Conservation (phyloP, 176 grass and related monocot genomes). For the Bonia amplexicaulis region DNA sequence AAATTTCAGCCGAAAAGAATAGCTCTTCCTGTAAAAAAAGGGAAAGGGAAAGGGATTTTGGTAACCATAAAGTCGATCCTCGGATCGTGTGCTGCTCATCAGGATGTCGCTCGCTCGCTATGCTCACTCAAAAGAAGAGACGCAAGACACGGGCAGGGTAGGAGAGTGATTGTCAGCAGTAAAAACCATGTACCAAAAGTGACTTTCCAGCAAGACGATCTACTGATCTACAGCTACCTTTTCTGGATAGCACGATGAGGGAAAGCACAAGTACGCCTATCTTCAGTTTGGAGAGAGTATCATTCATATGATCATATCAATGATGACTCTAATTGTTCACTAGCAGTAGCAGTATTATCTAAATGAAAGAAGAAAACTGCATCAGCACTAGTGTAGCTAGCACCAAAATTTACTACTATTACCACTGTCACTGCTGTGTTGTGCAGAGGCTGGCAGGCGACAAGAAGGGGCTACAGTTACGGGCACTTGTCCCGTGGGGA, state of each 20-base stretch:
- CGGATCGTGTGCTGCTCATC: conserved; percentile 20
- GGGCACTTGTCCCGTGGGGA: conserved; percentile 42
- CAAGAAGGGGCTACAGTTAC: background rate
- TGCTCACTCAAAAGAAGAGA: conserved; percentile 11
- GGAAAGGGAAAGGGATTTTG: background rate
- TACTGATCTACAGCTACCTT: background rate
- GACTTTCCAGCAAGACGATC: conserved; percentile 10
- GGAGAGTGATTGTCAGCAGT: conserved; percentile 4
- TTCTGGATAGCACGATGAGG: background rate
- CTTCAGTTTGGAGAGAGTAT: background rate
- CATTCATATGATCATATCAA: background rate
- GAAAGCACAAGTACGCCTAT: background rate
- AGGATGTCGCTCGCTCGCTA: background rate
- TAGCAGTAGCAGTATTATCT: background rate
- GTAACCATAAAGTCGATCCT: background rate
- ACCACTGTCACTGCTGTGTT: background rate
- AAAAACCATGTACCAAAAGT: conserved; percentile 31
- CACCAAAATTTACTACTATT: background rate
- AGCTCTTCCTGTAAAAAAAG: too few relatives aligned
- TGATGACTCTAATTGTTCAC: background rate
- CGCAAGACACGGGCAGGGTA: background rate
- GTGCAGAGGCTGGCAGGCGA: background rate
- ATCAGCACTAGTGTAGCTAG: background rate
- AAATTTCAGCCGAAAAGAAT: too few relatives aligned
- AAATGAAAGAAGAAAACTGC: background rate